Evolutionary conservation across 768 basidiomycete genomes (phyloP).

Genomic region (Pleurotus tuber-regium): DNA sequence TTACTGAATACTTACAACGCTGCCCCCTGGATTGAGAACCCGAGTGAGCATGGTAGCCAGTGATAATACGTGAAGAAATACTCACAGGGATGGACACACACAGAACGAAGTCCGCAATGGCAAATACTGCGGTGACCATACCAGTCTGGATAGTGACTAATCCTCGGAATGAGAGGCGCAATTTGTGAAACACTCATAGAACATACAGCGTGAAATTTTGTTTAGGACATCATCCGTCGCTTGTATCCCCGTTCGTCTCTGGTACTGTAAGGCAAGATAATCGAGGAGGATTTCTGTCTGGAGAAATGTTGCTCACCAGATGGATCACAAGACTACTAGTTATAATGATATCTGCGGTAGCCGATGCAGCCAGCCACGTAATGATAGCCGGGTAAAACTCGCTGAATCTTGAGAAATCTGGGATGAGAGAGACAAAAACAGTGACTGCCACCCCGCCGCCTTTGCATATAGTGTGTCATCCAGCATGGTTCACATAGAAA

Average conservation of each 20-base stretch:
- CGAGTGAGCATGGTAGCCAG: not conserved
- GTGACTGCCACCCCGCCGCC: constrained; percentile 7
- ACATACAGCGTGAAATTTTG: constrained; percentile 7
- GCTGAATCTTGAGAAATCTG: not conserved
- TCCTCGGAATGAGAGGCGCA: not conserved
- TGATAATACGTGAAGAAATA: not conserved
- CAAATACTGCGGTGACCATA: constrained; percentile 5
- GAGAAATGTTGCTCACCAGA: not conserved
- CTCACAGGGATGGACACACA: constrained; percentile 5
- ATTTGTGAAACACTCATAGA: not conserved
- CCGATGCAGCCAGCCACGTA: constrained; percentile 9
- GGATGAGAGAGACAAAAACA: not conserved
- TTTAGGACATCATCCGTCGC: constrained; percentile 9
- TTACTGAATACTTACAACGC: constrained; percentile 3
- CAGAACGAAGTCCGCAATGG: constrained; percentile 8
- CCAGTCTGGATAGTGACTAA: constrained; percentile 12
- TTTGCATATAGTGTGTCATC: not conserved
- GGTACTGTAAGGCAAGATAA: not conserved
- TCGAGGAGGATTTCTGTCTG: not conserved
- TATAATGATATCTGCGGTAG: constrained; percentile 7
- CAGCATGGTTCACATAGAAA: not conserved
- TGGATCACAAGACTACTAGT: constrained; percentile 3
- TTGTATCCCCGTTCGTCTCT: constrained; percentile 6
- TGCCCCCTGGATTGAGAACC: not conserved
- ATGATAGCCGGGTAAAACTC: constrained; percentile 5